phyloP scores from a whole-genome alignment of 495 filamentous ascomycete genomes.

The Aspergillus cavernicola region DNA sequence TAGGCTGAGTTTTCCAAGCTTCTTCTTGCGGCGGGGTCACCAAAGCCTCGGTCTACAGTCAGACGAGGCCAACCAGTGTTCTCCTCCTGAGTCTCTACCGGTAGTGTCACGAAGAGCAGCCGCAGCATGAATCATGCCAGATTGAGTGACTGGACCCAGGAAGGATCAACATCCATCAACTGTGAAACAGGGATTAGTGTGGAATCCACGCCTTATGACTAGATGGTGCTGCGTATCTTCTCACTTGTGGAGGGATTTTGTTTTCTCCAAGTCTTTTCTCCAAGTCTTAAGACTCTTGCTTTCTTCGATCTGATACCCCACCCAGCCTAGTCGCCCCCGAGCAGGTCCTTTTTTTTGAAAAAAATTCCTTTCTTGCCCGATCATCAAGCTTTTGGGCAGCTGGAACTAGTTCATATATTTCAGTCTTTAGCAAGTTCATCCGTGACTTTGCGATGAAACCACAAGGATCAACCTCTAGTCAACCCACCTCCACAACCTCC shows the following conservation, averaged over 20 bases:
- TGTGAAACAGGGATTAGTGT: neutral
- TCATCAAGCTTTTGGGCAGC: conserved; percentile 2
- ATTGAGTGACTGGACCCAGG: neutral
- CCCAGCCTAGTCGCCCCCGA: conserved; percentile 5
- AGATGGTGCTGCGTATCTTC: neutral
- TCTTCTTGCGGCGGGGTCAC: neutral
- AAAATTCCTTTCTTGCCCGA: conserved; percentile 2
- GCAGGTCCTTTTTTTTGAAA: conserved; percentile 1
- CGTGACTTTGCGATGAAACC: neutral
- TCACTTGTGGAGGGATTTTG: neutral
- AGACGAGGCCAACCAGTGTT: neutral
- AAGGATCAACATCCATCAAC: neutral
- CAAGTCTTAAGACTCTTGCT: neutral
- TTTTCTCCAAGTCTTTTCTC: neutral
- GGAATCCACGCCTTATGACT: neutral
- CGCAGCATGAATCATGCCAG: neutral
- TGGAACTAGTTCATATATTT: neutral
- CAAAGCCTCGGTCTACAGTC: conserved; percentile 1
- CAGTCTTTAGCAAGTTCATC: neutral
- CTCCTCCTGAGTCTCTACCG: neutral
- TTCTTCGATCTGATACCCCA: conserved; percentile 5
- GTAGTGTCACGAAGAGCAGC: neutral
- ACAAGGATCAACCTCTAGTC: neutral
- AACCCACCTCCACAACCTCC: neutral
- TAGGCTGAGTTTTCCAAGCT: neutral